phyloP scores from a whole-genome alignment of 1,284 basidiomycete species.

The Ceratobasidium sp. region DNA sequence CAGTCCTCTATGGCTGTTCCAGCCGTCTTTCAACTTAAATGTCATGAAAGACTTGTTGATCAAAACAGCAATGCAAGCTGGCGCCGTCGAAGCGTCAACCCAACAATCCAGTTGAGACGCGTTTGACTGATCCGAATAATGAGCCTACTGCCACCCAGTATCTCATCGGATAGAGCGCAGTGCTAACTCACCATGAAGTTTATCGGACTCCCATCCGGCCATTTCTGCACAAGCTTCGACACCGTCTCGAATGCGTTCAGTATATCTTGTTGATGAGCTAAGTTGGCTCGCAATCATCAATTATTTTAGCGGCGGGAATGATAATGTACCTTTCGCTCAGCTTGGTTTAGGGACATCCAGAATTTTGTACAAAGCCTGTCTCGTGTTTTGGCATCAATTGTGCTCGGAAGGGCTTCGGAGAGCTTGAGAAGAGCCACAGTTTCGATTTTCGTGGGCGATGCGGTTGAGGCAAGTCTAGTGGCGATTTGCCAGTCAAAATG shows the following conservation, averaged over 20 bases:
- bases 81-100: conserved; percentile 9
- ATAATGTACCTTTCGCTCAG: background rate
- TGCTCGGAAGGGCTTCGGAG: background rate
- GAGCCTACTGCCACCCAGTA: too few species aligned
- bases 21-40: background rate
- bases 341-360: background rate
- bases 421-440: background rate
- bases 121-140: background rate
- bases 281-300: too few species aligned
- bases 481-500: too few species aligned
- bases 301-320: background rate
- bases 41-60: background rate
- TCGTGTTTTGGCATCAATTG: background rate
- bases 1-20: background rate
- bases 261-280: background rate
- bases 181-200: background rate
- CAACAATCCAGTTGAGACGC: background rate
- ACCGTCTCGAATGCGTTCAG: background rate
- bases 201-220: background rate
- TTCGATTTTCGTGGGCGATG: background rate
- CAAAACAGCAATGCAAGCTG: background rate
- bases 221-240: background rate
- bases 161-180: background rate
- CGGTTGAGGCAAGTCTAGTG: background rate
- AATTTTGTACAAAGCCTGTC: background rate